phyloP scores from a whole-genome alignment of 2,329 filamentous ascomycete genomes.

The Aspergillus aculeatinus region DNA sequence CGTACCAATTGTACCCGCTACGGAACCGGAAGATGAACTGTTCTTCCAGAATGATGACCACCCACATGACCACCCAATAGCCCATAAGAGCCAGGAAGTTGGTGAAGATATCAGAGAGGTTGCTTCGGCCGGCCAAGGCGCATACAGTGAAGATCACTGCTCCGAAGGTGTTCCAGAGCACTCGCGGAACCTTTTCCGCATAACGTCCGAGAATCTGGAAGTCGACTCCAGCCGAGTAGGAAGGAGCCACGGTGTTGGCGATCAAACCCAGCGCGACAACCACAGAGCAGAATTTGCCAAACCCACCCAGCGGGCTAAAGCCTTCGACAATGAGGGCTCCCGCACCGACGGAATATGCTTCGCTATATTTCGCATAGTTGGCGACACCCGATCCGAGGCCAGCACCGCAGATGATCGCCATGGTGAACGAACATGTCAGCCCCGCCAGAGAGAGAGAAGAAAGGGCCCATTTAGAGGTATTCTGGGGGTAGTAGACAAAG shows the following conservation, averaged over 20 bases:
- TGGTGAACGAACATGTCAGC: constrained; percentile 58
- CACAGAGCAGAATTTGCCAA: constrained; percentile 67
- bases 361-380: constrained; percentile 53
- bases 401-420: constrained; percentile 62
- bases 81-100: constrained; percentile 71
- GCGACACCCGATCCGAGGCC: constrained; percentile 61
- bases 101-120: constrained; percentile 64
- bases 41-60: constrained; percentile 60
- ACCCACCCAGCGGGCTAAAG: constrained; percentile 58
- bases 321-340: constrained; percentile 65
- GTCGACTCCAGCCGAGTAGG: constrained; percentile 65
- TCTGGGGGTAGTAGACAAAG: constrained; percentile 64
- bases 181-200: constrained; percentile 59
- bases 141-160: constrained; percentile 64
- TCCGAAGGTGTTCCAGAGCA: constrained; percentile 63
- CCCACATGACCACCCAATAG: constrained; percentile 67
- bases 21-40: constrained; percentile 60
- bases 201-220: constrained; percentile 65
- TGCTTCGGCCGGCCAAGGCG: constrained; percentile 60
- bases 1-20: constrained; percentile 57
- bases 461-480: constrained; percentile 52
- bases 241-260: constrained; percentile 64
- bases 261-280: constrained; percentile 64
- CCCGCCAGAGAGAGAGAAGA: constrained; percentile 59
- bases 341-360: constrained; percentile 58